phyloP scores from a whole-genome alignment of 768 basidiomycete species.

The Lentinula guzmanii region DNA sequence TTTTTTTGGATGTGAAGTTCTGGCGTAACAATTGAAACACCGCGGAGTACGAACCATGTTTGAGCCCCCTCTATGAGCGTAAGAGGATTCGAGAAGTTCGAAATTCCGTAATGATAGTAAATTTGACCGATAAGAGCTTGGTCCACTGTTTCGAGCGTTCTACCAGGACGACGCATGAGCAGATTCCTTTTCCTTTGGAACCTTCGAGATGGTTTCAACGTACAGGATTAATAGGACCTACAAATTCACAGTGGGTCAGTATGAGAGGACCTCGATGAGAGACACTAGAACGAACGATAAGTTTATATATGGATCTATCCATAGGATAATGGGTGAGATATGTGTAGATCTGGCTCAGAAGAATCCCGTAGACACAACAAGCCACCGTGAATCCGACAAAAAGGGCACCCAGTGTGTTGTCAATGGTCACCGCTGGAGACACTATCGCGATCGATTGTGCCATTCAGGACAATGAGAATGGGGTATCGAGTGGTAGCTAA shows the following conservation, averaged over 20 bases:
- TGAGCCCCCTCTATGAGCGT: constrained; percentile 31
- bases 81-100: constrained; percentile 30
- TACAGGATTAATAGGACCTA: constrained; percentile 37
- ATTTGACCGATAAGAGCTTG: constrained; percentile 52
- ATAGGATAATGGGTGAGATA: constrained; percentile 52
- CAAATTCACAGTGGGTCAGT: background rate
- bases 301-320: constrained; percentile 46
- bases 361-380: constrained; percentile 46
- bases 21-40: background rate
- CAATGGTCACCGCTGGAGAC: constrained; percentile 17
- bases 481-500: background rate
- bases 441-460: background rate
- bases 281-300: constrained; percentile 31
- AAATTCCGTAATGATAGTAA: constrained; percentile 50
- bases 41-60: constrained; percentile 32
- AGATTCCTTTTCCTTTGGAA: background rate
- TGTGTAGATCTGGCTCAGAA: constrained; percentile 45
- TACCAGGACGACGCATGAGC: constrained; percentile 20
- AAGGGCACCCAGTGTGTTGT: constrained; percentile 54
- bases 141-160: constrained; percentile 42
- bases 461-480: background rate
- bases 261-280: background rate
- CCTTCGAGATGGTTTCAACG: background rate
- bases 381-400: constrained; percentile 55
- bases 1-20: background rate